Base-by-base conservation (phyloP, 1,284 basidiomycete species). In the Pisolithus thermaeus region DNA sequence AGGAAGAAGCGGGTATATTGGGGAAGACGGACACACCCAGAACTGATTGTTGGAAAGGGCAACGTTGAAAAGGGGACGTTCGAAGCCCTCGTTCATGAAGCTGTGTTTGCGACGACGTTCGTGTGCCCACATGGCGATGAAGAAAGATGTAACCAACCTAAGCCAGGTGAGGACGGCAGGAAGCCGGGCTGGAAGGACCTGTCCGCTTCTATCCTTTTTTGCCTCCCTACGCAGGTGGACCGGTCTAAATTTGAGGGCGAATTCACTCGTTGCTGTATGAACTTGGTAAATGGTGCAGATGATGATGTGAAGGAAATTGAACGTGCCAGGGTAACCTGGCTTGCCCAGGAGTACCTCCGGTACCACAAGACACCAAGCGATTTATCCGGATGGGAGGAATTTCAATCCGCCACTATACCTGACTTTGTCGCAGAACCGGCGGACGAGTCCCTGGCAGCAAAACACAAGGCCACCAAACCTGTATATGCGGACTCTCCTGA, bases 61-160 rank as follows among this genome's bases (percentile, higher is more conserved):
- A 66, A 58, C 16, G 72, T 88, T 28, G 72, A 78, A 59, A 80
- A 76, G 44, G 90, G 88, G 2, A 81, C 81, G 1, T 77, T 84
- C 40, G 89, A 91, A 62, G 87, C 89, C 1, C 73, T 92, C 9
- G 71, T 86, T 0, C 90, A 92, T 61, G 90, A 92, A 67, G 70
- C 80, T 6, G 81, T 89, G 11, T 91, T 92, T 62, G 83, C 78
- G n/a, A 88, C 85, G 0, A 82, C 79, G 3, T 87, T 85, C 61
- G 51, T 66, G 43, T 43, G 50, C 42, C 51, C 53, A 47, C 35
- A 49, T 30, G 4, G 49, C 18, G 36, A 41, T 25, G 61, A 61
- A 4, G 58, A 56, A 32, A 18, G 45, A 20, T 7, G 37, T 18
- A 47, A 51, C 35, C 47, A 44, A 16, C 37, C 36, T 14, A 51